Conservation (phyloP, 129 eudicot species). For the Mikania micrantha region DNA sequence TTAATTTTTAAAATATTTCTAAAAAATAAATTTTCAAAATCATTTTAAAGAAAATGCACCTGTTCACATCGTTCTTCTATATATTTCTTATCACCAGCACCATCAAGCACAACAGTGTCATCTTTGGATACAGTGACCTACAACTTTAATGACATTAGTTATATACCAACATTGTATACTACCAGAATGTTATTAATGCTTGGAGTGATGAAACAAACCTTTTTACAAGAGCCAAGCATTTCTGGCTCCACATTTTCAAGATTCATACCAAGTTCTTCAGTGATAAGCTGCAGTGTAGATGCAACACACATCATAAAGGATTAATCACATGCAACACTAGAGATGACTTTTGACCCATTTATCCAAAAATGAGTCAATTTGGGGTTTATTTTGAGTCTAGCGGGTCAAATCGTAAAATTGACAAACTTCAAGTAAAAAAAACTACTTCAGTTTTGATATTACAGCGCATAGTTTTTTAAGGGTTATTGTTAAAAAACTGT, state of each 20-base stretch:
- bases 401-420: neutral
- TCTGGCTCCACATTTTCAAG: slow-evolving; percentile 55
- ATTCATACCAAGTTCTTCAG: slow-evolving; percentile 75
- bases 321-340: neutral
- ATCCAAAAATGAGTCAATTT: neutral
- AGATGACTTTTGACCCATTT: neutral
- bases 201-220: slow-evolving; percentile 31
- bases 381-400: neutral
- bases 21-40: neutral
- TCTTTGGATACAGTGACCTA: slow-evolving; percentile 78
- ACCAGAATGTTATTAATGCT: neutral
- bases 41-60: slow-evolving; percentile 26
- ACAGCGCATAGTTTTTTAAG: neutral
- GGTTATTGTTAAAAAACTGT: neutral
- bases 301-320: neutral
- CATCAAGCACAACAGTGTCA: slow-evolving; percentile 77
- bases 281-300: slow-evolving; percentile 42
- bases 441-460: neutral
- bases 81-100: slow-evolving; percentile 78
- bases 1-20: neutral
- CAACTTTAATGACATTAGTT: neutral
- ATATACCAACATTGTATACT: neutral
- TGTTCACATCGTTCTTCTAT: slow-evolving; percentile 86
- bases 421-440: neutral
- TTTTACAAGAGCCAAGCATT: slow-evolving; percentile 70